Evolutionary conservation across 768 basidiomycete species (phyloP), one percentile per base, ranked within the genome.

Genomic region (Filobasidium wieringae): DNA sequence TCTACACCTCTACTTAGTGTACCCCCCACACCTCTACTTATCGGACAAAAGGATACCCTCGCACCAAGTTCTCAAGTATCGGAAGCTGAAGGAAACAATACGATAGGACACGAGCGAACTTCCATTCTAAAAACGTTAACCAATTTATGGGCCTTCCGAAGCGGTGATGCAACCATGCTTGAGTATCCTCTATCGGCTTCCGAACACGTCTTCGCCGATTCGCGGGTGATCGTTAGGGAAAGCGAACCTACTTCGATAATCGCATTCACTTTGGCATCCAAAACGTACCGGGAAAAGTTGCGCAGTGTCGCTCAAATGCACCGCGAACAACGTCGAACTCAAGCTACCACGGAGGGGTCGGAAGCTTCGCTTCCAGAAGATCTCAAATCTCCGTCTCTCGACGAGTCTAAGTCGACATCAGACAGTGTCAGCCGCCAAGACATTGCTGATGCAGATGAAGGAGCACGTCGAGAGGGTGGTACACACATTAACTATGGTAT

Each of bases 191-290:
- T 75, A 81, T 62, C 67, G 19, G 66, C 71, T 1, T 62, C 72
- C 1, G 92, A 96, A 66, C 90, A 97, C 68, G 85, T 97, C 49
- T 96, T 95, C 76, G 80, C 88, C 34, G 92, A 93, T 68, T 90
- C 88, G 15, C 84, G 86, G 1, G 92, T 97, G 82, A 84, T 96
- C 51, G 86, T 99, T 19, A 81, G 93, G 19, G 90, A 90, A 19
- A 91, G 96, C 71, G 95, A 99, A 68, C 95, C 93, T 2, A 95
- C 92, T 0, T 96, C 93, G 17, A 95, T 97, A 67, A 91, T 97
- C 63, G 92, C 95, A 7, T 83, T 96, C 57, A 88, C 90, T 5
- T 75, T 99, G 45, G 74, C 71, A 64, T 75, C 75, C 7, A 73
- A 71, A 36, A 70, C 67, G n/a, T 76, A 77, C 54, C 58, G 64